Conservation (phyloP, 352 stramenopile species). For the Phytophthora sp. region DNA sequence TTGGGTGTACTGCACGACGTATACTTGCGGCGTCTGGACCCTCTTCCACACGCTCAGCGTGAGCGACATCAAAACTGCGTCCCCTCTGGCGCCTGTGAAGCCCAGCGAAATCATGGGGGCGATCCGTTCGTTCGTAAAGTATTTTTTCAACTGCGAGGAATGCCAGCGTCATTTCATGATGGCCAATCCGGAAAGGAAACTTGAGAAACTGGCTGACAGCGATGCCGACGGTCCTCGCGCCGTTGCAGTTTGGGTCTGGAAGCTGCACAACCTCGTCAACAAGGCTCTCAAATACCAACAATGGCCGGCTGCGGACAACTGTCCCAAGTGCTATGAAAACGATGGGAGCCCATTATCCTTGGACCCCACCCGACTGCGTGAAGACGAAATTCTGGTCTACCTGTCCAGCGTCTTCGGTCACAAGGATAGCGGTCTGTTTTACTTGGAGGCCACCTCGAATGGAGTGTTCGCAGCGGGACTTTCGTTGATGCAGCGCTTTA, state of each 20-base stretch:
- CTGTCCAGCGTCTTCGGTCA: constrained; percentile 60
- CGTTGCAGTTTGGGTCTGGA: constrained; percentile 78
- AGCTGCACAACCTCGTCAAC: constrained; percentile 89
- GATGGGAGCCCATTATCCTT: constrained; percentile 50
- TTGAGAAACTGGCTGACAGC: constrained; percentile 47
- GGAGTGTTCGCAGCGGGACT: constrained; percentile 40
- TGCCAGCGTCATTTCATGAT: constrained; percentile 77
- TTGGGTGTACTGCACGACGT: constrained; percentile 70
- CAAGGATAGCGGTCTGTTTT: constrained; percentile 50
- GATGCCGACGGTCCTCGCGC: constrained; percentile 49
- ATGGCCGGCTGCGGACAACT: constrained; percentile 57
- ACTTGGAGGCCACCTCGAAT: constrained; percentile 53
- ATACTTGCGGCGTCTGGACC: constrained; percentile 83
- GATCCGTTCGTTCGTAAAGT: constrained; percentile 73
- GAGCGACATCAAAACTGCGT: constrained; percentile 38
- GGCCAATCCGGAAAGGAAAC: constrained; percentile 68
- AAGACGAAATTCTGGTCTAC: constrained; percentile 57
- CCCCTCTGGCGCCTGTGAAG: constrained; percentile 48
- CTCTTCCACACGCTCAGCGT: constrained; percentile 79
- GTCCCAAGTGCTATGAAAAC: constrained; percentile 59
- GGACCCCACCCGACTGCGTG: constrained; percentile 47
- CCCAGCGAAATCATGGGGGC: constrained; percentile 60
- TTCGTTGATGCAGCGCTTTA: constrained; percentile 43
- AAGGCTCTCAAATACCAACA: constrained; percentile 71
- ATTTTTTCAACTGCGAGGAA: constrained; percentile 86